Conservation (phyloP, 1,139 yeast species). For the Candida smagusa region DNA sequence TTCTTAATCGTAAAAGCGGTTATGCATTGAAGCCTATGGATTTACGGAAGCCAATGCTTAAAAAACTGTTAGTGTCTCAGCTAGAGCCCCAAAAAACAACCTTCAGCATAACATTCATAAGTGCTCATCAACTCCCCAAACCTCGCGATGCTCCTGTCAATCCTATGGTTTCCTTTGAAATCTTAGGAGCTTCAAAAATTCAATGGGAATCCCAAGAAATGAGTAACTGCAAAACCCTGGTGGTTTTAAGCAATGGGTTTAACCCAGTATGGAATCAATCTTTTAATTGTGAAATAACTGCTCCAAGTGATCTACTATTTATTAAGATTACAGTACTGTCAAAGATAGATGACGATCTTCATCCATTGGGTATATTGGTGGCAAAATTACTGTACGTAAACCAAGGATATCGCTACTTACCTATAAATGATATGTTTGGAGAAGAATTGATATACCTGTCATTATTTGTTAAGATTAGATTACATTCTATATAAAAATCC, state of each 20-base stretch:
- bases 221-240: constrained; percentile 27
- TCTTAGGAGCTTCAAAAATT: constrained; percentile 39
- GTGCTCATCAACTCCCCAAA: constrained; percentile 84
- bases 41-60: constrained; percentile 35
- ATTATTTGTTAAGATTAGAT: constrained; percentile 51
- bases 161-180: constrained; percentile 58
- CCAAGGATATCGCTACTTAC: constrained; percentile 78
- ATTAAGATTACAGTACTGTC: constrained; percentile 30
- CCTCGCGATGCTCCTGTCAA: constrained; percentile 48
- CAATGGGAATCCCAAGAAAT: constrained; percentile 19
- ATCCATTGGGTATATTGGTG: constrained; percentile 56
- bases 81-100: constrained; percentile 6
- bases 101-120: constrained; percentile 52
- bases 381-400: constrained; percentile 55
- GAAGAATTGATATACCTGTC: constrained; percentile 81
- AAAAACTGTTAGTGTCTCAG: constrained; percentile 15
- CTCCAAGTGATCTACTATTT: constrained; percentile 42
- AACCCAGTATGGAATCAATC: constrained; percentile 77
- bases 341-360: constrained; percentile 20
- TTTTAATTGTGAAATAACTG: constrained; percentile 42
- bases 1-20: constrained; percentile 58
- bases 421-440: constrained; percentile 72
- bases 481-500: neutral
- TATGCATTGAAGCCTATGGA: constrained; percentile 70
- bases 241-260: constrained; percentile 65